phyloP scores from a whole-genome alignment of 2,329 filamentous ascomycete species.

The Torrubiella hemipterigena region DNA sequence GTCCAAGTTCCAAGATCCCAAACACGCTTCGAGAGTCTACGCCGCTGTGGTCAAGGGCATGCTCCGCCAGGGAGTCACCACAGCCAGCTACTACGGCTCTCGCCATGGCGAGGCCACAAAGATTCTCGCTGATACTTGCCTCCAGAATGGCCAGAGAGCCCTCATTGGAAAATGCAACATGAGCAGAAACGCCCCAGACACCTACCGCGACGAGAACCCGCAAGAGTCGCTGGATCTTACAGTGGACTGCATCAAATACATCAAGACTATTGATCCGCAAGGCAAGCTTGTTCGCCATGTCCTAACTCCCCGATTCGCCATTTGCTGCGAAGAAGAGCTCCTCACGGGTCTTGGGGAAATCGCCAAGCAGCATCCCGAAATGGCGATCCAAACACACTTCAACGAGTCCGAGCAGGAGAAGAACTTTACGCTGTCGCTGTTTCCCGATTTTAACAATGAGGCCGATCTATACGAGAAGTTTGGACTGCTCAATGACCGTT shows the following conservation, averaged over 20 bases:
- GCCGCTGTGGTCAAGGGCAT: conserved; percentile 40
- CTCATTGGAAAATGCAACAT: conserved; percentile 53
- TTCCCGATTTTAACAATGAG: conserved; percentile 43
- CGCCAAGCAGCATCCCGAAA: conserved; percentile 28
- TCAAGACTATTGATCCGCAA: conserved; percentile 30
- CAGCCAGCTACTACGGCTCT: conserved; percentile 48
- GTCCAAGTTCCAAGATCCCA: conserved; percentile 42
- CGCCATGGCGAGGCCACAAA: conserved; percentile 43
- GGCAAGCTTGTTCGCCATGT: conserved; percentile 33
- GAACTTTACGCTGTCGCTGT: conserved; percentile 38
- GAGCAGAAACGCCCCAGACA: conserved; percentile 43
- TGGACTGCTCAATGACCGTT: conserved; percentile 38
- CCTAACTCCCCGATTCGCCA: conserved; percentile 48
- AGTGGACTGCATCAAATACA: conserved; percentile 32
- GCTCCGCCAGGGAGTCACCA: conserved; percentile 49
- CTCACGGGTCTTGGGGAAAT: conserved; percentile 44
- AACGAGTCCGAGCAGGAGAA: conserved; percentile 53
- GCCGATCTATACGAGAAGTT: conserved; percentile 46
- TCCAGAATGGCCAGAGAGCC: conserved; percentile 41
- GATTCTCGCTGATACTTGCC: conserved; percentile 42
- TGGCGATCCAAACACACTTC: conserved; percentile 56
- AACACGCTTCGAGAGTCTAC: conserved; percentile 41
- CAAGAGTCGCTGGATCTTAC: conserved; percentile 38
- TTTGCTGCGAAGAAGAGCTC: conserved; percentile 43
- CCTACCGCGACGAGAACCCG: conserved; percentile 34